These are phyloP conservation scores for Apiospora sp. DNA, from an alignment of 2,329 filamentous ascomycete species.

Conservation along the genomic window DNA sequence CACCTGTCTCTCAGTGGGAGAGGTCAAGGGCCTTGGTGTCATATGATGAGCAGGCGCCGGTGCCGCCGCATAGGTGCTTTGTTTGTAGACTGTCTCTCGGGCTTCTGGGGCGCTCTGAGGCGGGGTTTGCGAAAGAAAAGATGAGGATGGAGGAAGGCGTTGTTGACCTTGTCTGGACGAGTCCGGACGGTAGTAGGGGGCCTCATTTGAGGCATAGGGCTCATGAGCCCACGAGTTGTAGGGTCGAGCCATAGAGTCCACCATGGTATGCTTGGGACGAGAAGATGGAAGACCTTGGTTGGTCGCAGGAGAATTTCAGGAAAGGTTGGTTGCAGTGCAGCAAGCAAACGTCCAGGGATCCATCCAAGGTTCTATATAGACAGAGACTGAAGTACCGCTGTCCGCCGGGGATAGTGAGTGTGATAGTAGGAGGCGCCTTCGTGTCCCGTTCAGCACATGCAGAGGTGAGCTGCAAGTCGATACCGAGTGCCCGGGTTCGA, in stretches of 20 bases:
- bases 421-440: not conserved
- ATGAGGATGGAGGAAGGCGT: constrained; percentile 24
- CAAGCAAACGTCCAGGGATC: constrained; percentile 12
- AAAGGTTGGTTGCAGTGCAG: constrained; percentile 18
- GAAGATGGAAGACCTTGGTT: constrained; percentile 10
- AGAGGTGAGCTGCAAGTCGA: constrained; percentile 7
- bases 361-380: constrained; percentile 14
- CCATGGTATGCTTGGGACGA: constrained; percentile 26
- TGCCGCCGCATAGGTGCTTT: constrained; percentile 18
- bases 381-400: not conserved
- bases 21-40: constrained; percentile 10
- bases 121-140: not conserved
- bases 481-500: constrained; percentile 24
- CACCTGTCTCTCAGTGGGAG: constrained; percentile 6
- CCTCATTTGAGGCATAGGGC: constrained; percentile 11
- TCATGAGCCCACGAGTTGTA: constrained; percentile 27
- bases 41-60: constrained; percentile 16
- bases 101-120: not conserved
- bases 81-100: constrained; percentile 18
- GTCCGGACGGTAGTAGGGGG: constrained; percentile 27
- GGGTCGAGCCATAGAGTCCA: constrained; percentile 27
- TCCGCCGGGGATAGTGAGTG: constrained; percentile 7
- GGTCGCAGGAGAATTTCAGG: not conserved
- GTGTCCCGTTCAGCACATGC: constrained; percentile 14
- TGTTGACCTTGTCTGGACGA: constrained; percentile 20